These are phyloP conservation scores for Phytophthora uliginosa DNA, from an alignment of 352 stramenopile species.

Conservation along the genomic window DNA sequence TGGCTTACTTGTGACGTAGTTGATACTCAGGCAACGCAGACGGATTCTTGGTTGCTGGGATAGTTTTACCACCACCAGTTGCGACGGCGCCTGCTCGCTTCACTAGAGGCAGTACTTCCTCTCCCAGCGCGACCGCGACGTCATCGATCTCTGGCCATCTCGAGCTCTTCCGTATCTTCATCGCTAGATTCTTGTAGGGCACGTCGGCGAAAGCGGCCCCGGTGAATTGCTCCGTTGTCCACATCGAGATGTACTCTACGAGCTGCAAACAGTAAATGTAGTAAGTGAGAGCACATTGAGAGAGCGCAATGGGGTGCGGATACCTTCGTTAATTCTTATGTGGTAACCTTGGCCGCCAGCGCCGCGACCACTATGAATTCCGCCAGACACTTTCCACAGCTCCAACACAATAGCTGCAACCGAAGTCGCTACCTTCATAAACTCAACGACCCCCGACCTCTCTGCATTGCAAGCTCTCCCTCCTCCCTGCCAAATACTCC, in stretches of 20 bases:
- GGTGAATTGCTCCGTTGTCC: neutral
- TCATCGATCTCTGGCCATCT: slow-evolving; percentile 1
- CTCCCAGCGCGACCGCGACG: neutral
- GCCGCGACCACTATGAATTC: neutral
- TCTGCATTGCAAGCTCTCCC: neutral
- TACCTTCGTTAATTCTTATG: neutral
- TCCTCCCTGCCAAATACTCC: neutral
- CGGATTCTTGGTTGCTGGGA: neutral
- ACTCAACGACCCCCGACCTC: neutral
- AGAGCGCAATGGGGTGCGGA: no score
- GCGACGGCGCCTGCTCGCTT: neutral
- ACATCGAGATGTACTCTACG: neutral
- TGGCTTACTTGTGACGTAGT: neutral
- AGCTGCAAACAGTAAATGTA: neutral
- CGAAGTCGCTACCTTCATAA: neutral
- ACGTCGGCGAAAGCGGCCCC: neutral
- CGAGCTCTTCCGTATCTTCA: slow-evolving; percentile 6
- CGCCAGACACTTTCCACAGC: neutral
- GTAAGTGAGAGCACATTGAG: neutral
- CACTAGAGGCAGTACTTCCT: neutral
- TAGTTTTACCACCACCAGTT: neutral
- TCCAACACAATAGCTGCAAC: slow-evolving; percentile 2
- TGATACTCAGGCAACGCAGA: neutral
- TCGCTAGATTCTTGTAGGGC: neutral
- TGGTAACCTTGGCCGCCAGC: neutral